Base-by-base conservation (phyloP, 2,329 filamentous ascomycete species). In the Graphilbum ipis-grandicollis region DNA sequence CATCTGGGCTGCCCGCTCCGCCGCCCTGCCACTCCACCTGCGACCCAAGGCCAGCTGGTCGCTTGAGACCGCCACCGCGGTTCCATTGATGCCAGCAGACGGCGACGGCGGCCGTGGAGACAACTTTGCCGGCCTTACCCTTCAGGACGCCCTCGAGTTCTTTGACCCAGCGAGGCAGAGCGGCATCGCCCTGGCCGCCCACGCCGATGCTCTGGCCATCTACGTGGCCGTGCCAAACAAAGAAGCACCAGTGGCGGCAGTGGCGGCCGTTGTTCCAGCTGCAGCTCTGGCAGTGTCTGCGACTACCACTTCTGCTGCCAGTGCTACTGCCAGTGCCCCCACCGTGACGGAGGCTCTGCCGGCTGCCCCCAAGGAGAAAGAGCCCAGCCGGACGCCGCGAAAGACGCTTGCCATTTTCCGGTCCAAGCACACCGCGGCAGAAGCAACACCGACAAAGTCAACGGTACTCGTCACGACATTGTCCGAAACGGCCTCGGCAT, bases 121-220 rank as follows among this genome's bases (percentile, higher is more conserved):
- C n/a, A 5, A n/a, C n/a, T 13, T 26, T 9, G 13, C n/a, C 12
- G 19, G n/a, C 10, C n/a, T 19, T 13, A 13, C 25, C 9, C 55
- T 78, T 9, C 69, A 76, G 48, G 74, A 77, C 46, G 62, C 74
- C 8, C 61, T 79, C 19, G 74, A 79, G 47, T 74, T 74, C 47
- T 77, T 75, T 47, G 71, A 67, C 5, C 64, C 68, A 28, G 61
- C 66, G 25, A 65, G 63, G 34, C 61, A 67, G 35, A 68, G 73
- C 43, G 67, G 71, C 0, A 60, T 68, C 41, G 63, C 60, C 44
- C 62, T 78, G 32, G 68, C 72, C 12, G 59, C 62, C 37, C 58
- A 71, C 36, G 73, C 72, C 4, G 75, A 72, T 47, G 66, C 71
- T 22, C 54, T 70, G 39, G 69, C 66, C 17, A 40, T 48, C 10